Base-by-base conservation (phyloP, 78 protist species). In the Mantamonas sphyraenae region DNA sequence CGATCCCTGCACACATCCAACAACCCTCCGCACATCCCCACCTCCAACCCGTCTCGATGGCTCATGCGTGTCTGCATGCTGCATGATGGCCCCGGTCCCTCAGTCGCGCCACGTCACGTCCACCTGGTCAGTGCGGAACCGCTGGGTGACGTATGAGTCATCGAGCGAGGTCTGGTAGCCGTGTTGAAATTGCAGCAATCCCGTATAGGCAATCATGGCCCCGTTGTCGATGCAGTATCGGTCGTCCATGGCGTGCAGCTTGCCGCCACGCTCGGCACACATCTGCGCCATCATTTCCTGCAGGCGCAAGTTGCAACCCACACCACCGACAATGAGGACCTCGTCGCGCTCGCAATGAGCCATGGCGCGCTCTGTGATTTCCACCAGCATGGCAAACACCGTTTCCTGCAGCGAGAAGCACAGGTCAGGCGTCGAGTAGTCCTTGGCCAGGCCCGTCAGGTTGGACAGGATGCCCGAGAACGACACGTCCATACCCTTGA, bases 221-320 rank as follows among this genome's bases (percentile, higher is more conserved):
- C 99, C 99, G 80, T 97, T 97, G 81, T 97, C 99, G 68, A 97
- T 94, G 73, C 98, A 93, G 82, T 86, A 97, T 14, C 99, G 71
- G 30, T 93, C 93, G 78, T 96, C 98, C 66, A 91, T 95, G 38
- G 87, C 90, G 35, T 77, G 79, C 17, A 90, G 59, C 59, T 37
- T 56, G 51, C 94, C 97, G 59, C 88, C 91, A 1, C 99, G 71
- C 72, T 95, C 89, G 26, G n/a, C 73, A 19, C 82, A 93, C 99
- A 95, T 97, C 40, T 51, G 33, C 5, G 50, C 42, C 83, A 97
- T 91, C 99, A 97, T 97, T 35, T 91, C 87, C 58, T 89, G 93
- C n/a, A 91, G 77, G 1, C 14, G 47, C 0, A 30, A 72, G n/a
- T 72, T 57, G 69, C 98, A 97, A 7, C 98, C 99, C 8, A 97